Evolutionary conservation across 2,329 filamentous ascomycete species (phyloP), one percentile per base, ranked within the genome.

Genomic region (Pseudocercospora macadamiae): DNA sequence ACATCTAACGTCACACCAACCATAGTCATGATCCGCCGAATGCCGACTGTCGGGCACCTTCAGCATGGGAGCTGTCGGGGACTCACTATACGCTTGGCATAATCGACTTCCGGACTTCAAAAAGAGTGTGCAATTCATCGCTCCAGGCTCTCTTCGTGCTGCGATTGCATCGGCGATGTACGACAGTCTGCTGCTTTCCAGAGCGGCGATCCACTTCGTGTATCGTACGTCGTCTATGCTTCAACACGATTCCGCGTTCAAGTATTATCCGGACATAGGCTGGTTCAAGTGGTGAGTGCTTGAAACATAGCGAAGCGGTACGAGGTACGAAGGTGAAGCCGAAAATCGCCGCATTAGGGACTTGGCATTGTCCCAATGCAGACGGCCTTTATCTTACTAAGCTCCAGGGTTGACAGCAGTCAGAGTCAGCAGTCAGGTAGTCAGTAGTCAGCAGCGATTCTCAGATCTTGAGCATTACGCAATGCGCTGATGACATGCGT

Each of bases 41-140:
- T 59, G 18, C 47, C 48, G 3, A 62, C 62, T 4, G 14, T 30
- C 2, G 56, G 54, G 7, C 53, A 53, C 3, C 32, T 59, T 9
- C 54, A 64, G 36, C 26, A 60, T n/a, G 64, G 64, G 73, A 73
- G 61, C 67, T 18, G 73, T 76, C 3, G 70, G 64, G n/a, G 74
- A 76, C 51, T 48, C 71, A 51, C 57, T 67, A 30, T 71, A 71
- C 51, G 64, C 60, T 8, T 75, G 65, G 55, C 63, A 66, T 14
- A 69, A 69, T 55, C 34, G 71, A 45, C 44, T 71, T 57, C 61
- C 68, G 48, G 67, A 63, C 58, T 68, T 65, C 64, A 54, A 70
- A 64, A 64, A 61, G 47, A 65, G 64, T 21, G 55, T 64, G 2
- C 39, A 65, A 3, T 65, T 69, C 44, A 68, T 59, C 10, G 51